A percentile compares a stretch with the other conserved stretches of the same genome.
Evolutionary conservation across 495 filamentous ascomycete species (phyloP).

Genomic region (Tuber microsphaerosporum): DNA sequence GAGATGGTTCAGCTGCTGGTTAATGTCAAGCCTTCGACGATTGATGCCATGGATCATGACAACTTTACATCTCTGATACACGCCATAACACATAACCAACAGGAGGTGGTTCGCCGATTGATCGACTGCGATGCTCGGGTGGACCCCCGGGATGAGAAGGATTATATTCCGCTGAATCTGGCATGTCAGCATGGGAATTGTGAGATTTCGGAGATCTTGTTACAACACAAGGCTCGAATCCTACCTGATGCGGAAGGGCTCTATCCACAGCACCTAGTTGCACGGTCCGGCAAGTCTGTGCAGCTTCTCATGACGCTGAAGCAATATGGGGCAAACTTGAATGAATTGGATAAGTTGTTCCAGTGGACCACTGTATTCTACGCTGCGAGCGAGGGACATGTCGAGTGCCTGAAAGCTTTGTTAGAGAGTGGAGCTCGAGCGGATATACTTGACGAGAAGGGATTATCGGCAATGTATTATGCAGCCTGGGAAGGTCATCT

Average conservation of each 20-base stretch:
- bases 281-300: constrained; percentile 75
- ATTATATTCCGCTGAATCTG: constrained; percentile 89
- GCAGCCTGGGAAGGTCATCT: constrained; percentile 96
- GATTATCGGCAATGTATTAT: constrained; percentile 91
- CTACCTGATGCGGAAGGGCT: constrained; percentile 91
- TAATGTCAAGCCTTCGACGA: constrained; percentile 53
- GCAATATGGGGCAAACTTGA: constrained; percentile 78
- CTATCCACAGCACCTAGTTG: constrained; percentile 95
- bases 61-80: constrained; percentile 96
- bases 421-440: constrained; percentile 67
- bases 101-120: constrained; percentile 68
- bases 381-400: constrained; percentile 91
- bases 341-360: constrained; percentile 90
- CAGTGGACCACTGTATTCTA: constrained; percentile 96
- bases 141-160: constrained; percentile 71
- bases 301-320: constrained; percentile 70
- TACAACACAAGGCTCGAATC: constrained; percentile 68
- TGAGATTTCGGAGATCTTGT: constrained; percentile 71
- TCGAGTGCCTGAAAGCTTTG: constrained; percentile 72
- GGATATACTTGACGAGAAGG: constrained; percentile 80
- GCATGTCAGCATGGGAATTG: constrained; percentile 87
- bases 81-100: constrained; percentile 77
- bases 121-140: constrained; percentile 66
- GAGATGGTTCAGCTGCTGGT: constrained; percentile 74
- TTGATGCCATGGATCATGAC: constrained; percentile 85